Evolutionary conservation across 2,329 filamentous ascomycete species (phyloP).

Genomic region (Lizonia empirigonia): DNA sequence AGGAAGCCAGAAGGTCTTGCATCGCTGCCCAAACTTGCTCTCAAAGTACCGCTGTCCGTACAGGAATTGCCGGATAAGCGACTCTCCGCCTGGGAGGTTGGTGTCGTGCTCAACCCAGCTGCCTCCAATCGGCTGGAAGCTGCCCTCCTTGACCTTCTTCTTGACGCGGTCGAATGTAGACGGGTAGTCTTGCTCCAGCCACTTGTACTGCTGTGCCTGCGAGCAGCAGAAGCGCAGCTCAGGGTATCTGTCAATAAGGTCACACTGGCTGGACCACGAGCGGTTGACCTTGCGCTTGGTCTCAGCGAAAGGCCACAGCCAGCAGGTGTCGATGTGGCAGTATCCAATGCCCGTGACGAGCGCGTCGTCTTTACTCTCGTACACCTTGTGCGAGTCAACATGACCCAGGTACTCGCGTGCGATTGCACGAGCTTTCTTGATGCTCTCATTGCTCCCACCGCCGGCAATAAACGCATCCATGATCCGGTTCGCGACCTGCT

Average conservation of each 20-base stretch:
- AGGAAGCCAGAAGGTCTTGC: constrained; percentile 93
- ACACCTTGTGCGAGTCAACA: constrained; percentile 83
- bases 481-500: constrained; percentile 82
- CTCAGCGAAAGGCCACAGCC: constrained; percentile 98
- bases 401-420: constrained; percentile 82
- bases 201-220: constrained; percentile 97
- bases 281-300: constrained; percentile 95
- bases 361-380: constrained; percentile 73
- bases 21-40: constrained; percentile 86
- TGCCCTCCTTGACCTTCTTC: constrained; percentile 84
- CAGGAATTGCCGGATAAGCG: constrained; percentile 88
- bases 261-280: constrained; percentile 96
- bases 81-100: constrained; percentile 95
- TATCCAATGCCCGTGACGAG: constrained; percentile 90
- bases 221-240: constrained; percentile 92
- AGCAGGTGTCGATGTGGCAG: constrained; percentile 97
- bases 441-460: constrained; percentile 71
- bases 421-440: constrained; percentile 80
- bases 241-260: constrained; percentile 91
- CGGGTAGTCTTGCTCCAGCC: constrained; percentile 90
- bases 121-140: constrained; percentile 92
- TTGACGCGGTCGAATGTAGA: constrained; percentile 89
- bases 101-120: constrained; percentile 99
- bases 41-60: constrained; percentile 97
- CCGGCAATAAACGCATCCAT: constrained; percentile 88